Conservation (phyloP, 306 rosid species). For the Corylus avellana region DNA sequence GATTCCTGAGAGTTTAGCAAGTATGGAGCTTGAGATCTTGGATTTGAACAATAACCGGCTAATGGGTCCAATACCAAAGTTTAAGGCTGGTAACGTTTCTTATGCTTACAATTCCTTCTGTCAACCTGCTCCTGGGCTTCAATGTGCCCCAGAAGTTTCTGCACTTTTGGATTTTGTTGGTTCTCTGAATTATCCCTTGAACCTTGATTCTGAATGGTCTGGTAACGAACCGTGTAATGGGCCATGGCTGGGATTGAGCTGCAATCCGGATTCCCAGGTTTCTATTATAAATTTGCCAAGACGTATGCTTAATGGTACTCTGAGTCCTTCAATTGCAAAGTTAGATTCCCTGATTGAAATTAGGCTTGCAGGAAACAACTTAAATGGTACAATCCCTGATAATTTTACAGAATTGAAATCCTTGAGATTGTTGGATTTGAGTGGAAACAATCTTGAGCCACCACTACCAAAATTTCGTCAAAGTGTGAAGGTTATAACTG, state of each 20-base stretch:
- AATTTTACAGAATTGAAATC: constrained; percentile 47
- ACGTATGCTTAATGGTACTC: constrained; percentile 54
- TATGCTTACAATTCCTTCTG: constrained; percentile 60
- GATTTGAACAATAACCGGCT: constrained; percentile 68
- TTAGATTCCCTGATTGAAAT: constrained; percentile 61
- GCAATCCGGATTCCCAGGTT: constrained; percentile 53
- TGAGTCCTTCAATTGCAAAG: constrained; percentile 73
- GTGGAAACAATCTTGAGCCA: constrained; percentile 60
- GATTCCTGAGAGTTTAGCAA: constrained; percentile 56
- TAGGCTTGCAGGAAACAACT: constrained; percentile 54
- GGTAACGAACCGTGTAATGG: constrained; percentile 75
- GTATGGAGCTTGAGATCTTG: constrained; percentile 58
- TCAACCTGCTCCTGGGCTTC: constrained; percentile 53
- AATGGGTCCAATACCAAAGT: constrained; percentile 77
- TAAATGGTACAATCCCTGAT: constrained; percentile 56
- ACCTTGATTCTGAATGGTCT: constrained; percentile 65
- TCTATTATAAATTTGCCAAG: constrained; percentile 66
- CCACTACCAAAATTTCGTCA: constrained; percentile 61
- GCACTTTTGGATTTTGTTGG: constrained; percentile 63
- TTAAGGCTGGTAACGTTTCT: constrained; percentile 52
- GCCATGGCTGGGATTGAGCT: constrained; percentile 73
- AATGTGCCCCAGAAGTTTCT: constrained; percentile 59
- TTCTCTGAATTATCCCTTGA: constrained; percentile 55
- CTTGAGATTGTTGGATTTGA: constrained; percentile 64
- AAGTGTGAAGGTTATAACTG: constrained; percentile 41